Percentiles rank a stretch among this genome's conserved stretches.
These are phyloP conservation scores for Hypoxylon rubiginosum DNA, from an alignment of 2,329 filamentous ascomycete species.

Conservation along the genomic window DNA sequence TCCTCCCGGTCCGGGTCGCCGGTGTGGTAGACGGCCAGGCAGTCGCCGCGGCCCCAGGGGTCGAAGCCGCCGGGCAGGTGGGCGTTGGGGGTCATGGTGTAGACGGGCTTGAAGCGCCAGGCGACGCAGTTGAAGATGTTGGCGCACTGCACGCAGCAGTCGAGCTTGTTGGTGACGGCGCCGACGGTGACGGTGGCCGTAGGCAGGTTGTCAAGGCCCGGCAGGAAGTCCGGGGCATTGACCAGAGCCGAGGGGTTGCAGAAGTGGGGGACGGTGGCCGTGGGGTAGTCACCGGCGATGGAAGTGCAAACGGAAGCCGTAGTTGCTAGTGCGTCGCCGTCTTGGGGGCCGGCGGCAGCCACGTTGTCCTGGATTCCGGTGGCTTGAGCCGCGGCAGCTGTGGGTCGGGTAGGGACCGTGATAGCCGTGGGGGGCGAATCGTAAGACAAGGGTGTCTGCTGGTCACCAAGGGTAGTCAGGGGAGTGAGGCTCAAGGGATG, in stretches of 20 bases:
- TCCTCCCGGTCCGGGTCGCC: constrained; percentile 35
- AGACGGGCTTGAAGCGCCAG: constrained; percentile 49
- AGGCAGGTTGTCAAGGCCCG: constrained; percentile 28
- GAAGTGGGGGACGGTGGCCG: constrained; percentile 50
- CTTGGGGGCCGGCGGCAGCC: not conserved
- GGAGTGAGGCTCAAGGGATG: constrained; percentile 48
- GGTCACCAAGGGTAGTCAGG: constrained; percentile 40
- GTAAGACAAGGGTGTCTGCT: constrained; percentile 47
- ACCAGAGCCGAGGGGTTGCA: constrained; percentile 48
- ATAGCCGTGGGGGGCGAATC: constrained; percentile 45
- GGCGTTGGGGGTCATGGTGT: constrained; percentile 38
- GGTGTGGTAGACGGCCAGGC: constrained; percentile 48
- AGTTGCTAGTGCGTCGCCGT: not conserved
- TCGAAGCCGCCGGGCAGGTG: constrained; percentile 50
- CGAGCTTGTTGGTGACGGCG: constrained; percentile 48
- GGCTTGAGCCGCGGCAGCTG: constrained; percentile 43
- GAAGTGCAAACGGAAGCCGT: constrained; percentile 41
- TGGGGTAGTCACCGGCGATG: constrained; percentile 45
- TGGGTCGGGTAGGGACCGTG: constrained; percentile 39
- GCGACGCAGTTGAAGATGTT: constrained; percentile 51
- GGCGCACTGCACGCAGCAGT: constrained; percentile 50
- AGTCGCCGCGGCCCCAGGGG: constrained; percentile 50
- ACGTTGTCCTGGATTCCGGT: constrained; percentile 7
- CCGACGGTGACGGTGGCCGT: constrained; percentile 46
- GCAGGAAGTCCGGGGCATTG: constrained; percentile 45